Percentiles rank a stretch among this genome's conserved stretches.
phyloP scores from a whole-genome alignment of 805 yeast species.

The Hemisphaericaspora nanyangensis region DNA sequence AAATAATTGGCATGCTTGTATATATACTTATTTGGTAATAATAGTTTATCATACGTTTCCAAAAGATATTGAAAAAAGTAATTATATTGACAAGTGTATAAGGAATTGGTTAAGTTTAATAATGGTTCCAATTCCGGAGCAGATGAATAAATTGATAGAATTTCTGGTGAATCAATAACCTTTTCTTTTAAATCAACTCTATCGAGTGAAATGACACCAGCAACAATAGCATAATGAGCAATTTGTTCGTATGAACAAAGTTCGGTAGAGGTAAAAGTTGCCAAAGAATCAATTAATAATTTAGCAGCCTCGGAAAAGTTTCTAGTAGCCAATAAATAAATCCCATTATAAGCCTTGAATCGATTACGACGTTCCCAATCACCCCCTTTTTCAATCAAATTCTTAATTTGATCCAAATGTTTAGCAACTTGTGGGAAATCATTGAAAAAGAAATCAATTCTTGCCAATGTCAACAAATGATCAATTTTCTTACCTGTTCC shows the following conservation, averaged over 20 bases:
- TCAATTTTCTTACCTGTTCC: constrained; percentile 91
- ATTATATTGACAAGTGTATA: constrained; percentile 85
- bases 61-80: constrained; percentile 73
- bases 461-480: constrained; percentile 70
- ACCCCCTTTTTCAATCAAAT: constrained; percentile 90
- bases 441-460: constrained; percentile 86
- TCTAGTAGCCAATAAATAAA: constrained; percentile 79
- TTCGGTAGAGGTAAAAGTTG: constrained; percentile 94
- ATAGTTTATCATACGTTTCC: constrained; percentile 69
- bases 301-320: constrained; percentile 83
- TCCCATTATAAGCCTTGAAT: constrained; percentile 86
- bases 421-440: constrained; percentile 68
- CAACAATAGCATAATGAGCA: constrained; percentile 80
- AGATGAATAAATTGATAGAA: constrained; percentile 72
- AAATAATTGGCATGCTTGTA: constrained; percentile 78
- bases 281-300: constrained; percentile 81
- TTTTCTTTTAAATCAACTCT: constrained; percentile 81
- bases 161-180: constrained; percentile 91
- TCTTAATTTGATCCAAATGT: constrained; percentile 68
- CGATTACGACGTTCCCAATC: constrained; percentile 99
- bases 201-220: constrained; percentile 81
- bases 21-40: constrained; percentile 61
- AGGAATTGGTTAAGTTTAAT: constrained; percentile 74
- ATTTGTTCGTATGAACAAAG: constrained; percentile 84
- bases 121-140: constrained; percentile 74